A percentile compares a stretch with the other conserved stretches of the same genome.
These are phyloP conservation scores for Penicillium sp. DNA, from an alignment of 2,329 filamentous ascomycete species.

Conservation along the genomic window DNA sequence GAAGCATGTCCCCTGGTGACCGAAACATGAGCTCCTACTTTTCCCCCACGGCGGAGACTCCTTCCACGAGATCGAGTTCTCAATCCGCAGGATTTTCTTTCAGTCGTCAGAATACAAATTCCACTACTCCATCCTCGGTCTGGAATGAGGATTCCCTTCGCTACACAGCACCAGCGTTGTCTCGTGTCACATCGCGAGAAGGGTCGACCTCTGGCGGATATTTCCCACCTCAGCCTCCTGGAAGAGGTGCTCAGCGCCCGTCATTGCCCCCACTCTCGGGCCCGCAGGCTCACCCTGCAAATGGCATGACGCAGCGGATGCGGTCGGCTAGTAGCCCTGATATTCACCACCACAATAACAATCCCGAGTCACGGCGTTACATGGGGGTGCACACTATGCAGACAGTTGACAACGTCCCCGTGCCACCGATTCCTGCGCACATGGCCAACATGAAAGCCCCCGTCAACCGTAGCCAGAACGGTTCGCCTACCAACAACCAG, in stretches of 20 bases:
- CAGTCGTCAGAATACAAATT: constrained; percentile 68
- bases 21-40: constrained; percentile 83
- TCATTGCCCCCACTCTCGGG: constrained; percentile 71
- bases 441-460: constrained; percentile 58
- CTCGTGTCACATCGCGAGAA: constrained; percentile 75
- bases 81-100: constrained; percentile 68
- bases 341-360: constrained; percentile 65
- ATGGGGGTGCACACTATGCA: constrained; percentile 56
- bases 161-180: constrained; percentile 85
- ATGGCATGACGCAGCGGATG: constrained; percentile 62
- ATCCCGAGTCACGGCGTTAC: constrained; percentile 44
- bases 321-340: constrained; percentile 94
- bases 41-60: constrained; percentile 71
- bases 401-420: constrained; percentile 60
- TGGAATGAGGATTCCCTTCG: constrained; percentile 75
- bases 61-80: constrained; percentile 57
- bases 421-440: constrained; percentile 74
- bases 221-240: constrained; percentile 61
- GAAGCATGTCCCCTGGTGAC: constrained; percentile 58
- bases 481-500: constrained; percentile 68
- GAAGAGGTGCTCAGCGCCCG: constrained; percentile 61
- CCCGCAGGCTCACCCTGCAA: constrained; percentile 51
- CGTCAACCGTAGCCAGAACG: constrained; percentile 74
- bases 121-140: constrained; percentile 45
- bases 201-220: constrained; percentile 65